Evolutionary conservation across 352 stramenopile genomes (phyloP), one percentile per base, ranked within the genome.

Genomic region (Globisporangium carolinianum): DNA sequence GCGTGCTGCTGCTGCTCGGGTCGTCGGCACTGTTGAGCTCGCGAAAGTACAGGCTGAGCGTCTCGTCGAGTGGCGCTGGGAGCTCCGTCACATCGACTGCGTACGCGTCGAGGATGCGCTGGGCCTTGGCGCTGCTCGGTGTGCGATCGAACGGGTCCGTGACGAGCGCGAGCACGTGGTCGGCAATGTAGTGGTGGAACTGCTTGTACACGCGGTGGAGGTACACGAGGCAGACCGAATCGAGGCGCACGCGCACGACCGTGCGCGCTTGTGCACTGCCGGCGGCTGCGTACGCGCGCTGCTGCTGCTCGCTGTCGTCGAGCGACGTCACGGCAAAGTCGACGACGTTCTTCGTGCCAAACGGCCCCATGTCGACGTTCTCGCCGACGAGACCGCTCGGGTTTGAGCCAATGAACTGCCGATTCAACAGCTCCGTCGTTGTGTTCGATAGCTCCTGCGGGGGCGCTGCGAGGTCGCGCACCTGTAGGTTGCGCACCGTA

Each of bases 121-220:
- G 48, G 41, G 71, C 54, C 47, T 76, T 76, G 36, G 71, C 58
- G 55, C 43, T 53, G 11, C 58, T 83, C 39, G 67, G 65, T 32
- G 18, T 62, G 24, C 60, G 54, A 45, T 70, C 65, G 37, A 83
- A 62, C 10, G 61, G 63, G 50, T 75, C 62, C 35, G 47, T 63
- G 10, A 64, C 24, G 11, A 77, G 46, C 42, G 60, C 9, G 54
- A 66, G 12, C 35, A 91, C 18, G 48, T 91, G 76, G 48, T 94
- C 83, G 48, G 68, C 49, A 17, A 91, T 35, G 54, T 85, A 93
- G 56, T 93, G 81, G 14, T 89, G 68, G 46, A 91, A 88, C 59
- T 95, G 86, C 55, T 95, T 95, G 69, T 88, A 90, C 39, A 95
- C 76, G 38, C 86, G 82, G 63, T 94, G 86, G 35, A 95, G 66